phyloP scores from a whole-genome alignment of 345 rosid species.

The Gossypium longicalyx region DNA sequence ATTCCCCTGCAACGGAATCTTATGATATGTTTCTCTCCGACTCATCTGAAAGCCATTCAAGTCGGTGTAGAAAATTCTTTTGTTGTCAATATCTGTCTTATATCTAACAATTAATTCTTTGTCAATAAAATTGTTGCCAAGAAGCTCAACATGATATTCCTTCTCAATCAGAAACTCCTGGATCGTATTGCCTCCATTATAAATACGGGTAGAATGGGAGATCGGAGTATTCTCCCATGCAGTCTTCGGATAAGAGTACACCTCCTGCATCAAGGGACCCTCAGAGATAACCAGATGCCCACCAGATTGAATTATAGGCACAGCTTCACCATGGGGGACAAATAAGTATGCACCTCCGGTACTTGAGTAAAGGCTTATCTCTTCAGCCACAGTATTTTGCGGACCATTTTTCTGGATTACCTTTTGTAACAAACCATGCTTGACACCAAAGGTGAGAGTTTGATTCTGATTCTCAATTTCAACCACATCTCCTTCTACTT shows the following conservation, averaged over 20 bases:
- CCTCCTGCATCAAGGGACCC: constrained; percentile 81
- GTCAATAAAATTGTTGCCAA: constrained; percentile 63
- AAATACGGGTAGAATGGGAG: constrained; percentile 76
- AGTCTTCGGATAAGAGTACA: constrained; percentile 75
- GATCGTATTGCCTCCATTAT: constrained; percentile 50
- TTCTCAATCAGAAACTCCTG: constrained; percentile 67
- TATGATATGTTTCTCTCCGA: constrained; percentile 86
- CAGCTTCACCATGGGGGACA: constrained; percentile 73
- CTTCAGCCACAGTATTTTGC: constrained; percentile 55
- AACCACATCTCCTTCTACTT: constrained; percentile 48
- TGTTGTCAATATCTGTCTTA: constrained; percentile 67
- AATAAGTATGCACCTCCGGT: constrained; percentile 84
- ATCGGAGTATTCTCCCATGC: constrained; percentile 61
- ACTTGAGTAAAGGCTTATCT: constrained; percentile 73
- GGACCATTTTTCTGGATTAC: constrained; percentile 46
- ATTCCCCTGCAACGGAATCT: constrained; percentile 97
- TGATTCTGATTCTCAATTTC: constrained; percentile 70
- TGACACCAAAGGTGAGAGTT: constrained; percentile 60
- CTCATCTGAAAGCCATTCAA: constrained; percentile 98
- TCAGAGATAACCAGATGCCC: constrained; percentile 62
- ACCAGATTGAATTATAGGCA: constrained; percentile 52
- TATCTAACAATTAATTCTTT: constrained; percentile 78
- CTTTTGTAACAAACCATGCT: constrained; percentile 63
- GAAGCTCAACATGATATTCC: constrained; percentile 93
- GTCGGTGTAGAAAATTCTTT: constrained; percentile 73